These are phyloP conservation scores for Rhodotorula sphaerocarpa DNA, from an alignment of 768 basidiomycete genomes.

Conservation along the genomic window DNA sequence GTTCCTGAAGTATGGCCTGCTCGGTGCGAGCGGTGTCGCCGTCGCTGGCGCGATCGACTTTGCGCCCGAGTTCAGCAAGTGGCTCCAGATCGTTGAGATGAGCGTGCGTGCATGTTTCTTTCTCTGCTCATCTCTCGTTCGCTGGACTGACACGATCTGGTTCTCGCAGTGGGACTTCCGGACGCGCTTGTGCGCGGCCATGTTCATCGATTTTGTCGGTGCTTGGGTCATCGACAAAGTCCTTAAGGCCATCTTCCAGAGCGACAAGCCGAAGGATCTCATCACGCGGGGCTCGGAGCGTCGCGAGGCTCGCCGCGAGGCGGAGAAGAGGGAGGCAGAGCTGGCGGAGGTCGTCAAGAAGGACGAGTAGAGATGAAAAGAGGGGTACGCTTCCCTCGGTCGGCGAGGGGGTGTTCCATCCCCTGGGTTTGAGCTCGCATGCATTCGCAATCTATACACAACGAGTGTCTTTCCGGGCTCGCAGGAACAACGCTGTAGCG, in stretches of 20 bases:
- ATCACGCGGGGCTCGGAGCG: slow-evolving; percentile 23
- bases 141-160: too few species aligned
- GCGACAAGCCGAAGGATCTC: slow-evolving; percentile 43
- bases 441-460: too few species aligned
- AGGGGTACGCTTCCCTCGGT: too few species aligned
- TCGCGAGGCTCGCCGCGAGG: slow-evolving; percentile 24
- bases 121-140: too few species aligned
- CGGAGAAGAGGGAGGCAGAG: slow-evolving; percentile 14
- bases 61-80: slow-evolving; percentile 86
- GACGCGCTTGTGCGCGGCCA: slow-evolving; percentile 62
- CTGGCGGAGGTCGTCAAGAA: slow-evolving; percentile 21
- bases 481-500: too few species aligned
- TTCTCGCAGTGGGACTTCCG: slow-evolving; percentile 75
- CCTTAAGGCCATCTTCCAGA: slow-evolving; percentile 81
- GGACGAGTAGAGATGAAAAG: slow-evolving; percentile 2
- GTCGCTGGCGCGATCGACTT: slow-evolving; percentile 91
- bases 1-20: slow-evolving; percentile 83
- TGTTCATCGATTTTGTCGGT: slow-evolving; percentile 79
- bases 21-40: slow-evolving; percentile 81
- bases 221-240: slow-evolving; percentile 74
- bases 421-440: too few species aligned
- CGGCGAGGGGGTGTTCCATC: too few species aligned
- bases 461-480: too few species aligned
- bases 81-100: slow-evolving; percentile 97
- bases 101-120: too few species aligned